These are phyloP conservation scores for Phylloporus sp. DNA, from an alignment of 768 basidiomycete genomes.

Conservation along the genomic window DNA sequence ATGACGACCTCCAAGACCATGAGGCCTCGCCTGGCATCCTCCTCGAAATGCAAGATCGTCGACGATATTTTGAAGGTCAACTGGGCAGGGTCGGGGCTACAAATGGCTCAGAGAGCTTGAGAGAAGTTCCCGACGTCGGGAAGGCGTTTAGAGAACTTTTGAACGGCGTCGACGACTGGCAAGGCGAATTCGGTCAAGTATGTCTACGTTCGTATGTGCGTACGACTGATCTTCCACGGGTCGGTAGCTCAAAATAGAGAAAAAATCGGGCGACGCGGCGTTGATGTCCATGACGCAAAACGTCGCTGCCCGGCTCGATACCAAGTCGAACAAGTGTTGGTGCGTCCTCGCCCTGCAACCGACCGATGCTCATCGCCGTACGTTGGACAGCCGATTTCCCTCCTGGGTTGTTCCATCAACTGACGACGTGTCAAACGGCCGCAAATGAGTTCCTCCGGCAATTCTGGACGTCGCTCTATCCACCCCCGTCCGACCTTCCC, in stretches of 20 bases:
- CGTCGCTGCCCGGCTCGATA: slow-evolving; percentile 66
- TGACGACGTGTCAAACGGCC: slow-evolving; percentile 87
- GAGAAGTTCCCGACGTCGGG: slow-evolving; percentile 42
- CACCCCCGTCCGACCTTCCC: slow-evolving; percentile 56
- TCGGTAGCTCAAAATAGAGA: slow-evolving; percentile 60
- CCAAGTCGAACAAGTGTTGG: slow-evolving; percentile 61
- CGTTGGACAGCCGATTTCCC: slow-evolving; percentile 66
- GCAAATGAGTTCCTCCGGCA: slow-evolving; percentile 95
- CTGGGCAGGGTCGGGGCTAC: slow-evolving; percentile 29
- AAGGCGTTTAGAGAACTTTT: slow-evolving; percentile 43
- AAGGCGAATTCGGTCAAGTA: slow-evolving; percentile 43
- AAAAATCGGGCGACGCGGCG: slow-evolving; percentile 62
- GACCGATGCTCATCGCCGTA: not conserved
- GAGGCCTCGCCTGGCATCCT: slow-evolving; percentile 63
- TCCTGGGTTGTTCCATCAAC: slow-evolving; percentile 68
- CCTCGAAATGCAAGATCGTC: slow-evolving; percentile 83
- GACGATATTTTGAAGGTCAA: slow-evolving; percentile 76
- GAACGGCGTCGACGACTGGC: slow-evolving; percentile 50
- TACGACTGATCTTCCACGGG: not conserved
- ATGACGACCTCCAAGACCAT: slow-evolving; percentile 78
- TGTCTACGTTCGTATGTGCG: too few species aligned
- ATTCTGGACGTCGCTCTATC: slow-evolving; percentile 88
- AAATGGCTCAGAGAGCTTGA: slow-evolving; percentile 5
- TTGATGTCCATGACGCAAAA: slow-evolving; percentile 73
- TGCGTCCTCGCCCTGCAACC: slow-evolving; percentile 1